These are phyloP conservation scores for Trichoderma semiorbis DNA, from an alignment of 2,329 filamentous ascomycete species.

Conservation along the genomic window DNA sequence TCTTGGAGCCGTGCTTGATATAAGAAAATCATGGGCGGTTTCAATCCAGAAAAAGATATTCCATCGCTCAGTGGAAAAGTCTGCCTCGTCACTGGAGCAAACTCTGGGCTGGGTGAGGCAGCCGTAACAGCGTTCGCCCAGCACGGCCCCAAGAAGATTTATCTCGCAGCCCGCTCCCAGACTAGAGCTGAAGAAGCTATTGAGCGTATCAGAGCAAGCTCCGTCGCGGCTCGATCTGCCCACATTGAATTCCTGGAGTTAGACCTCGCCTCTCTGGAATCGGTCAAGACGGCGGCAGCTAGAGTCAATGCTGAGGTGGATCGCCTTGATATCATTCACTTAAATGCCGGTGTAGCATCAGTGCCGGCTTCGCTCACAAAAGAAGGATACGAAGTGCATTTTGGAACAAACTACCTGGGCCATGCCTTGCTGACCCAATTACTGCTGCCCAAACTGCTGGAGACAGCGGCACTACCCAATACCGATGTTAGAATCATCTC, in stretches of 20 bases:
- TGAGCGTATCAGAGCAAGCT: not conserved
- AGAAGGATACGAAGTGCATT: constrained; percentile 22
- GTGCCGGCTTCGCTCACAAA: constrained; percentile 16
- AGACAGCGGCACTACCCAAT: not conserved
- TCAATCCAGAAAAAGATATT: not conserved
- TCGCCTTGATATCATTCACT: not conserved
- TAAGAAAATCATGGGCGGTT: not conserved
- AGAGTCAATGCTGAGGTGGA: not conserved
- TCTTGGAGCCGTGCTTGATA: not conserved
- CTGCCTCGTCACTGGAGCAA: not conserved
- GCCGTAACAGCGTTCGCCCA: not conserved
- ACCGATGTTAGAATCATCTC: not conserved
- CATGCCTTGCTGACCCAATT: not conserved
- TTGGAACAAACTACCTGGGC: constrained; percentile 21
- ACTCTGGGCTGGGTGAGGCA: not conserved
- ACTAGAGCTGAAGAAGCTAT: not conserved
- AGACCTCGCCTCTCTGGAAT: not conserved
- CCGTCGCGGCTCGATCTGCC: not conserved
- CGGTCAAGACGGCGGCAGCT: not conserved
- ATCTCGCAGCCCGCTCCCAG: not conserved
- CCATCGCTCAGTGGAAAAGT: not conserved
- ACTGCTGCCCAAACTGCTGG: not conserved
- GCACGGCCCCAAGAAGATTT: not conserved
- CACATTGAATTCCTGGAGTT: not conserved
- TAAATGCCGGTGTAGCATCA: constrained; percentile 21